Conservation (phyloP, 768 basidiomycete species). For the Pleurotus salmoneostramineus region DNA sequence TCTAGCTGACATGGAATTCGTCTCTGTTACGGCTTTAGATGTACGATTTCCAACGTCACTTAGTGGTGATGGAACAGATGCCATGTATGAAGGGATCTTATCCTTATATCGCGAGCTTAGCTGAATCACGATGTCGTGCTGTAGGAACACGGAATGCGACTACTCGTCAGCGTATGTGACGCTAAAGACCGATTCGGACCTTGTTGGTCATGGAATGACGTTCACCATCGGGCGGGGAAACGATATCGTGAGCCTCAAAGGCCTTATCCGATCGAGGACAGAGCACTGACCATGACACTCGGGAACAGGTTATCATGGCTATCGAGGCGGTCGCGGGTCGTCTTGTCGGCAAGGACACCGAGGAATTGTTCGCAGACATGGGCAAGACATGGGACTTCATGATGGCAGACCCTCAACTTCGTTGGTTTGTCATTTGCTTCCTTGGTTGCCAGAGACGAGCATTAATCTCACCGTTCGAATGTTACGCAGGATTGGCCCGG, state of each 20-base stretch:
- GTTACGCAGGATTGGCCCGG: slow-evolving; percentile 74
- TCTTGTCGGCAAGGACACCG: slow-evolving; percentile 79
- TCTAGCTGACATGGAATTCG: too few relatives aligned
- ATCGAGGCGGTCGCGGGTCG: slow-evolving; percentile 77
- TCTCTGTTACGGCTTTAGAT: slow-evolving; percentile 38
- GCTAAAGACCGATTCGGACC: slow-evolving; percentile 67
- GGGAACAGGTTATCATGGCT: slow-evolving; percentile 67
- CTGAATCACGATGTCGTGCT: not conserved
- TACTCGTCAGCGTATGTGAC: slow-evolving; percentile 92
- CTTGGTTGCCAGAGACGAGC: too few relatives aligned
- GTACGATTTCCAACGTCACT: slow-evolving; percentile 91
- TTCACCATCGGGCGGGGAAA: slow-evolving; percentile 95
- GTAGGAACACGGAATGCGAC: slow-evolving; percentile 92
- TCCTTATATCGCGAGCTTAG: not conserved
- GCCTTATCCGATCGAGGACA: not conserved
- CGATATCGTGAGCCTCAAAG: slow-evolving; percentile 64
- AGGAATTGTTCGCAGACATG: slow-evolving; percentile 85
- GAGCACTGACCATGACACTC: not conserved
- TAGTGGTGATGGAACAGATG: slow-evolving; percentile 90
- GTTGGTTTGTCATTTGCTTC: slow-evolving; percentile 56
- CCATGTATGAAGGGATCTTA: slow-evolving; percentile 54
- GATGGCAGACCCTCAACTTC: slow-evolving; percentile 82
- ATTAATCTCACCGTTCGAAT: not conserved
- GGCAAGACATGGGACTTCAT: slow-evolving; percentile 87
- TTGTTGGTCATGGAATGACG: slow-evolving; percentile 91